These are phyloP conservation scores for Naganishia randhawae DNA, from an alignment of 768 basidiomycete genomes.

Conservation along the genomic window DNA sequence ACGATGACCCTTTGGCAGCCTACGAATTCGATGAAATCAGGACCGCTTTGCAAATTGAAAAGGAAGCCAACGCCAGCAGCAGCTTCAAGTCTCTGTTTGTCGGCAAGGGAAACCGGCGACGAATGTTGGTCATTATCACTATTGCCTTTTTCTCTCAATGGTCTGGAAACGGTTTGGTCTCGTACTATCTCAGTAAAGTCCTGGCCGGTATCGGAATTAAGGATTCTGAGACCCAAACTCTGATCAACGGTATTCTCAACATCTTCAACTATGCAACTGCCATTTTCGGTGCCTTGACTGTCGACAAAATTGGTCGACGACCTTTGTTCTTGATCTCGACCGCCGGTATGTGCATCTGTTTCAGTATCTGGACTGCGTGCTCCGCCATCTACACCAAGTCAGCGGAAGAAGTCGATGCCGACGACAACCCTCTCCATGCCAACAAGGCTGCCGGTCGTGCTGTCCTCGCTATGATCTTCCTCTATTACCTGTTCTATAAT, in stretches of 20 bases:
- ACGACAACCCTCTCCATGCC: slow-evolving; percentile 8
- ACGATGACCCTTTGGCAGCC: slow-evolving; percentile 53
- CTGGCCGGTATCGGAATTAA: slow-evolving; percentile 54
- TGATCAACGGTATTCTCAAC: slow-evolving; percentile 78
- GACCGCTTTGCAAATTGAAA: slow-evolving; percentile 64
- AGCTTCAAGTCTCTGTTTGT: slow-evolving; percentile 59
- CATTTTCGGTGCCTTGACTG: slow-evolving; percentile 60
- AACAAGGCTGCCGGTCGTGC: slow-evolving; percentile 54
- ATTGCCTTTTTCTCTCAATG: slow-evolving; percentile 53
- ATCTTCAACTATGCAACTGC: slow-evolving; percentile 58
- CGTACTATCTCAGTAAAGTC: slow-evolving; percentile 73
- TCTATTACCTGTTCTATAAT: slow-evolving; percentile 75
- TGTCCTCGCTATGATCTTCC: slow-evolving; percentile 77
- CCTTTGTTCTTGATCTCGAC: slow-evolving; percentile 56
- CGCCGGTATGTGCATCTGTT: slow-evolving; percentile 22
- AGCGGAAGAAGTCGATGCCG: background rate
- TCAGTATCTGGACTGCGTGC: slow-evolving; percentile 22
- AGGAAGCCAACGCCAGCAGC: slow-evolving; percentile 56
- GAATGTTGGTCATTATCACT: slow-evolving; percentile 65
- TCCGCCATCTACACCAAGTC: slow-evolving; percentile 21
- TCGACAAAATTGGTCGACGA: slow-evolving; percentile 67
- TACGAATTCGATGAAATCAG: slow-evolving; percentile 58
- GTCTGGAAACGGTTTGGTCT: slow-evolving; percentile 56
- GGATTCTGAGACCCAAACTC: slow-evolving; percentile 56
- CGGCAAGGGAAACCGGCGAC: slow-evolving; percentile 65